phyloP scores from a whole-genome alignment of 169 alveolate species.

The Plasmodium gallinaceum region DNA sequence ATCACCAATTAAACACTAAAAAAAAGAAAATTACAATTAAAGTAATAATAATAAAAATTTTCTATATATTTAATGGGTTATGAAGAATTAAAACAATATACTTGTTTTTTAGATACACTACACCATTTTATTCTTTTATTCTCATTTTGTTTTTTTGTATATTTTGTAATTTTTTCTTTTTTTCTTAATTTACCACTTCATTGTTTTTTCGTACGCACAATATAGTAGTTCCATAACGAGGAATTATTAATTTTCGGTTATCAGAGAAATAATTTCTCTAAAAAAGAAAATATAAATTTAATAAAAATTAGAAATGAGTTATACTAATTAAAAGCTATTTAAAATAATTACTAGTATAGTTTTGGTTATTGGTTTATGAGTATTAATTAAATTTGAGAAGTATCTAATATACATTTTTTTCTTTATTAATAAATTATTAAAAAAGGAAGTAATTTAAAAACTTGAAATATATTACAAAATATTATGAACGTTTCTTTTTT shows the following conservation, averaged over 20 bases:
- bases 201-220: slow-evolving; percentile 82
- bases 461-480: no score
- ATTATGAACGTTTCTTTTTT: no score
- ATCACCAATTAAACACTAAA: slow-evolving; percentile 84
- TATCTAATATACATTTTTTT: slow-evolving; percentile 56
- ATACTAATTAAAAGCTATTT: not conserved
- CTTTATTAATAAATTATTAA: slow-evolving; percentile 1
- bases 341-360: slow-evolving; percentile 27
- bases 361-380: slow-evolving; percentile 39
- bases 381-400: slow-evolving; percentile 38
- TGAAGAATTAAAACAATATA: not conserved
- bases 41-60: not conserved
- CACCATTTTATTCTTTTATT: not conserved
- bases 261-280: slow-evolving; percentile 76
- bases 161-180: slow-evolving; percentile 11
- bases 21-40: slow-evolving; percentile 5
- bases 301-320: not conserved
- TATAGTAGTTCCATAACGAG: slow-evolving; percentile 85
- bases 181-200: slow-evolving; percentile 76
- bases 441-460: not conserved
- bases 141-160: not conserved
- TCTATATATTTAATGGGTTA: not conserved
- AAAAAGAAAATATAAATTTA: slow-evolving; percentile 12
- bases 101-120: not conserved
- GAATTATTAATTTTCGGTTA: slow-evolving; percentile 55